Evolutionary conservation across 371 early-diverging fungal species (phyloP), one percentile per base, ranked within the genome.

Genomic region (Apophysomyces elegans): DNA sequence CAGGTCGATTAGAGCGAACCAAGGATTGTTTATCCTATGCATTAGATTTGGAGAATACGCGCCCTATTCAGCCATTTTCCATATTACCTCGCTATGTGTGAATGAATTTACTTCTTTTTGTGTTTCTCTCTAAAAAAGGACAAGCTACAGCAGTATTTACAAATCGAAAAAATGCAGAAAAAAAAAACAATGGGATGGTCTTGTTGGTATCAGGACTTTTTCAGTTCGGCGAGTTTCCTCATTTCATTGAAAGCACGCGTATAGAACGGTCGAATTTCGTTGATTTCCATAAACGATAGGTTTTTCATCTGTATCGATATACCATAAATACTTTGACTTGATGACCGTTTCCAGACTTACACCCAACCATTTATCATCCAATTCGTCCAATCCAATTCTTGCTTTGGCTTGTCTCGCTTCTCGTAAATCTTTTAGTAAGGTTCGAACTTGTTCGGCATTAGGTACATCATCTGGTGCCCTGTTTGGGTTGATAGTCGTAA

Each of bases 181-280:
- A 39, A 58, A 58, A n/a, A 45, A 21, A 59, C 21, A 26, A 46
- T 59, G 35, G 18, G 21, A 50, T 9, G 9, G 18, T 14, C 7
- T 18, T 21, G 5, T 21, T 50, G 54, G 54, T 50, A 50, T 50
- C 21, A 50, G 54, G 54, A 50, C 21, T 50, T 50, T 50, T 50
- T 50, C 54, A 50, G 21, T 21, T 50, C 54, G 54, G 54, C 71
- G 56, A 84, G 61, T 72, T 79, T 84, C 37, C 85, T 77, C 69
- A 90, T 78, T 58, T 90, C 87, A 37, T 90, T 80, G 72, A 93
- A 95, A 16, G 93, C 93, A 35, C 78, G 84, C 13, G 87, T 73
- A 63, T 93, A 95, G 71, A 94, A 88, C 0, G 96, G 95, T 32
- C 94, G 84, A 60, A 96, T 91, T 71, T 94, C 94, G 62, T 95